Evolutionary conservation across 305 asterid genomes (phyloP), one percentile per base, ranked within the genome.

Genomic region (Fraxinus albicans): DNA sequence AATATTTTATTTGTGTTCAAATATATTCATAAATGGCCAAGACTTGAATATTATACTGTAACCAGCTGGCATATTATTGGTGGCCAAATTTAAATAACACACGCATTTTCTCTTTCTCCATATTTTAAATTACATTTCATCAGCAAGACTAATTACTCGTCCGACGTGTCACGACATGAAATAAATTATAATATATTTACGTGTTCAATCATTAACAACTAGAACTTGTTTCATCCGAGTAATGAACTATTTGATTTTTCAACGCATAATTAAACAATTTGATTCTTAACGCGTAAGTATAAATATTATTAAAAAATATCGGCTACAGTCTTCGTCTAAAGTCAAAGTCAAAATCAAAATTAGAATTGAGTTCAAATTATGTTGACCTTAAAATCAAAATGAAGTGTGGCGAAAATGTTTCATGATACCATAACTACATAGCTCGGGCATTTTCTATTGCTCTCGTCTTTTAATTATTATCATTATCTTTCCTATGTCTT

Each of bases 61-160:
- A 82, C 80, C 86, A 88, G 87, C 88, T 88, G 90, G 88, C 87
- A 85, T 83, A 81, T 85, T 60, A 10, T 58, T 19, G 69, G 69
- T 58, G 69, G 69, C 27, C 27, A 60, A 60, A 3, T 3, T 13
- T 12, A 44, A 1, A 42, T 40, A 38, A 38, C 1, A 6, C 12
- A 40, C 50, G 53, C 53, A 42, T 42, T 47, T 13, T 13, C 58
- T 13, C 6, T 44, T 0, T 13, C 58, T 12, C 58, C 3, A 13
- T 47, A 13, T 47, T 44, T 44, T 44, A 33, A 42, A 44, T 33
- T 47, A 9, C 1, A 44, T 10, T 44, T 44, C 4, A 44, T 12
- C 6, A 53, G 8, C 8, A 53, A 53, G 9, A 53, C 65, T 53
- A 53, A 53, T 53, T 17, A 53, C 23, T 53, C 65, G n/a, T 53